Conservation (phyloP, 805 yeast genomes). For the Saccharomycopsis javanensis region DNA sequence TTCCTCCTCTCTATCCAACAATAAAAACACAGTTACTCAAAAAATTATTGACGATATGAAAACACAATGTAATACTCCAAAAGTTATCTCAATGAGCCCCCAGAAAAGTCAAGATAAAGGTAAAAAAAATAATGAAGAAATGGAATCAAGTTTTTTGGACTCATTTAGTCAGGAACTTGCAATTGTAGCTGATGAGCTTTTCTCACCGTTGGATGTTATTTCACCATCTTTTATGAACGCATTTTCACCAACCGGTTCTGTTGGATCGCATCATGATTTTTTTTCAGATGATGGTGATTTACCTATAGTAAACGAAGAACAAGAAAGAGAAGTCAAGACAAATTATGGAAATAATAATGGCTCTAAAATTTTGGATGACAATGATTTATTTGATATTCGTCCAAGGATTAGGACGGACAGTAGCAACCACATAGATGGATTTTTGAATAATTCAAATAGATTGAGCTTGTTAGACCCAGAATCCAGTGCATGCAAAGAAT, state of each 20-base stretch:
- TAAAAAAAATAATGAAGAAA: background rate
- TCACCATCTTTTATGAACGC: background rate
- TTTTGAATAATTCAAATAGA: background rate
- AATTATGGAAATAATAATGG: background rate
- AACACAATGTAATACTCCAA: background rate
- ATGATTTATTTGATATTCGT: background rate
- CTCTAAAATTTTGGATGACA: background rate
- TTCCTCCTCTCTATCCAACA: background rate
- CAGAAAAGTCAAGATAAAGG: background rate
- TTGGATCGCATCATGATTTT: background rate
- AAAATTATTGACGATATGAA: background rate
- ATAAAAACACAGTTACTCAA: background rate
- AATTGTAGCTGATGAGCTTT: background rate
- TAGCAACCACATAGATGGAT: background rate
- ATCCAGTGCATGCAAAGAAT: background rate
- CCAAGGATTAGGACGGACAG: background rate
- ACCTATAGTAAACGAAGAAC: background rate
- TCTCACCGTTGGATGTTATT: background rate
- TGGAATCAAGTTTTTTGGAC: background rate
- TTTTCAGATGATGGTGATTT: background rate
- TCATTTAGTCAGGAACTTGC: slow-evolving; percentile 1
- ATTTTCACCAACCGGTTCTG: background rate
- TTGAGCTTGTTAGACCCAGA: background rate
- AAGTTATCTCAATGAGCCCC: background rate
- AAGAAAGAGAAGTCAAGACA: background rate